phyloP scores from a whole-genome alignment of 345 rosid species.

The Citrus cavaleriei region DNA sequence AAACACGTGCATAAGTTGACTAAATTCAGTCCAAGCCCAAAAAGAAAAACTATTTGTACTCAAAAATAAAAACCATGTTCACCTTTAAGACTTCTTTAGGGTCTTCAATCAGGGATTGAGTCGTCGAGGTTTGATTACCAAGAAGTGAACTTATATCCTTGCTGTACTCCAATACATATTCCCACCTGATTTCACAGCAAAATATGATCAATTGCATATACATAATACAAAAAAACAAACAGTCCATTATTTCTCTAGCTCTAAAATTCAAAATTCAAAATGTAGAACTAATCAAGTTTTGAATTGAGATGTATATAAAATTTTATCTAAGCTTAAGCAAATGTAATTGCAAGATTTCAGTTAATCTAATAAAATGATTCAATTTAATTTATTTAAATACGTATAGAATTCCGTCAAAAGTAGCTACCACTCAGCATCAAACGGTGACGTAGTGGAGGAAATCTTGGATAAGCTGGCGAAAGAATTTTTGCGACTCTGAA shows the following conservation, averaged over 20 bases:
- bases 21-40: background rate
- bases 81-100: conserved; percentile 62
- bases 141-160: conserved; percentile 71
- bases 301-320: background rate
- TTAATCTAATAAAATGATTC: background rate
- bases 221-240: background rate
- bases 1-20: background rate
- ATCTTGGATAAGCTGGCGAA: conserved; percentile 49
- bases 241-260: background rate
- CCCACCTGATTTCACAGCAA: conserved; percentile 58
- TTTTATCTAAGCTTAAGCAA: background rate
- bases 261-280: background rate
- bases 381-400: background rate
- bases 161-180: conserved; percentile 84
- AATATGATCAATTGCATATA: background rate
- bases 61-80: background rate
- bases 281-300: background rate
- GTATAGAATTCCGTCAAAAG: background rate
- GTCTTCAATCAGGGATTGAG: conserved; percentile 51
- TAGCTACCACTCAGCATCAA: conserved; percentile 65
- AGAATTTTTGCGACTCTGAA: conserved; percentile 78
- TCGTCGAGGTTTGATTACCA: conserved; percentile 34
- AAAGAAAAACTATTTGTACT: no score
- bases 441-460: conserved; percentile 48
- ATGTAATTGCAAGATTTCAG: background rate